phyloP scores from a whole-genome alignment of 2,329 filamentous ascomycete species.

The Zarea fungicola region DNA sequence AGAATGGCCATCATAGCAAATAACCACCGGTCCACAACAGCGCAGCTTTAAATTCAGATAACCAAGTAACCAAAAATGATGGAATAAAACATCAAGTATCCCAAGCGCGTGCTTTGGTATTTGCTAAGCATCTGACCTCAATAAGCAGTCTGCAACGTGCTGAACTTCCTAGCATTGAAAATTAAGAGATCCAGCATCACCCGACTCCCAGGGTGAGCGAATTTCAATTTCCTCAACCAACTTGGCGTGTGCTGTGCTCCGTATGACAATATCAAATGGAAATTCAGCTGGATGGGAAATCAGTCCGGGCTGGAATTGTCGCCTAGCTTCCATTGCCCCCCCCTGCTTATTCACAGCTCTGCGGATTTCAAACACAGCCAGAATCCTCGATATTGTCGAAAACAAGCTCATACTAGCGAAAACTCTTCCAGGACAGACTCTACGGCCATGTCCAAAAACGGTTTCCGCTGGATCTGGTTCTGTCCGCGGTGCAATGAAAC shows the following conservation, averaged over 20 bases:
- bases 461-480: slow-evolving; percentile 23
- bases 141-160: too few relatives aligned
- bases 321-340: background rate
- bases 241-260: background rate
- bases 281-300: background rate
- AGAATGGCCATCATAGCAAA: too few relatives aligned
- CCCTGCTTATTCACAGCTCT: background rate
- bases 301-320: background rate
- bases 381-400: slow-evolving; percentile 31
- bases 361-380: slow-evolving; percentile 40
- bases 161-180: background rate
- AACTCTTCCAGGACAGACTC: slow-evolving; percentile 29
- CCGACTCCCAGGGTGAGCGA: background rate
- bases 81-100: too few relatives aligned
- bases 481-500: slow-evolving; percentile 24
- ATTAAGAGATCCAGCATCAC: background rate
- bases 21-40: too few relatives aligned
- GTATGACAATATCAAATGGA: background rate
- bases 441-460: slow-evolving; percentile 32
- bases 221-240: background rate
- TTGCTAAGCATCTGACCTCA: too few relatives aligned
- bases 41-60: too few relatives aligned
- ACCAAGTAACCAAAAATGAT: too few relatives aligned
- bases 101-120: too few relatives aligned
- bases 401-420: slow-evolving; percentile 28